phyloP scores from a whole-genome alignment of 1,284 basidiomycete genomes.

The Ceratobasidium sp. region DNA sequence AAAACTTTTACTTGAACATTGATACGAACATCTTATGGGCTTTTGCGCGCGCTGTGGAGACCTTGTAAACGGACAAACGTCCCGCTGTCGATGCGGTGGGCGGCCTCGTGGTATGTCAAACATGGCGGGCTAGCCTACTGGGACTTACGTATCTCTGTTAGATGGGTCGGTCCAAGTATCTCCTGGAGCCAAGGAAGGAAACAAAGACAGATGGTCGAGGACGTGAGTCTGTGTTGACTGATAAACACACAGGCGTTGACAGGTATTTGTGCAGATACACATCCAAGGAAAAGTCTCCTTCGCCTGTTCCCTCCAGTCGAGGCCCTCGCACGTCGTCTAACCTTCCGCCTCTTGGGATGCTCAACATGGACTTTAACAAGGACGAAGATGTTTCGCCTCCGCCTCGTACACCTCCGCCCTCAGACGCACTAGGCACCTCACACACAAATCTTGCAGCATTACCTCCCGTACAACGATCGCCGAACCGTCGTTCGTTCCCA shows the following conservation, averaged over 20 bases:
- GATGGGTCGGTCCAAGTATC: conserved; percentile 36
- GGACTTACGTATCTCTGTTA: background rate
- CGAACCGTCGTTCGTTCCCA: conserved; percentile 29
- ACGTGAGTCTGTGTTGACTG: conserved; percentile 1
- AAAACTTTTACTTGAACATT: conserved; percentile 4
- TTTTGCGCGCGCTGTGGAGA: conserved; percentile 42
- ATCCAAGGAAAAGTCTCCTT: conserved; percentile 32
- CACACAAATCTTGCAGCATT: conserved; percentile 34
- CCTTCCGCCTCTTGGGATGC: conserved; percentile 30
- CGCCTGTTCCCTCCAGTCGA: conserved; percentile 14
- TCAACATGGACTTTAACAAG: conserved; percentile 34
- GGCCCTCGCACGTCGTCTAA: background rate
- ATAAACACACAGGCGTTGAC: conserved; percentile 1
- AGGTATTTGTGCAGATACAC: conserved; percentile 28
- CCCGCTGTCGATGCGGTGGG: conserved; percentile 32
- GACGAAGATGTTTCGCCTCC: conserved; percentile 33
- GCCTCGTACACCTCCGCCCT: conserved; percentile 34
- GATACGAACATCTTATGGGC: conserved; percentile 31
- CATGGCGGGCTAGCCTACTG: background rate
- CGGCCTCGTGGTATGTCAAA: conserved; percentile 24
- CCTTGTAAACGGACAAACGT: conserved; percentile 39
- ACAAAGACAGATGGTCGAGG: conserved; percentile 29
- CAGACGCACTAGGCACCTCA: conserved; percentile 27
- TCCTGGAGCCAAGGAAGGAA: conserved; percentile 21
- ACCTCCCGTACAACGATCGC: conserved; percentile 34